These are phyloP conservation scores for Podospora comata DNA, from an alignment of 495 filamentous ascomycete genomes.

Conservation along the genomic window DNA sequence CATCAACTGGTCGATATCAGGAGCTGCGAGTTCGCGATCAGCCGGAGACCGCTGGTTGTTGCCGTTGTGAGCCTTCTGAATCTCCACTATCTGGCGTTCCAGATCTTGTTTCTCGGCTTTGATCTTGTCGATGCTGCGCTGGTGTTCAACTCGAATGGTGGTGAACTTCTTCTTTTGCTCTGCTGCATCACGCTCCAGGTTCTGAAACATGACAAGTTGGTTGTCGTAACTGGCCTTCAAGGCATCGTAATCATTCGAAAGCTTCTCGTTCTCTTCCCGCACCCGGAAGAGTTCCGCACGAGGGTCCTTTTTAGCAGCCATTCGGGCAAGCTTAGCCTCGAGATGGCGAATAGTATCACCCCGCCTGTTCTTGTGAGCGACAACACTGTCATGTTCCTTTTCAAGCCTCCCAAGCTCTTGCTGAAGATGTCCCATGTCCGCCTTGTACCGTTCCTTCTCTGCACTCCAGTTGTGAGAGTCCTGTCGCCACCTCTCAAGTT, in stretches of 20 bases:
- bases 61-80: not conserved
- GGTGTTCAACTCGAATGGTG: not conserved
- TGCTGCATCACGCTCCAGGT: not conserved
- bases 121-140: not conserved
- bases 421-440: not conserved
- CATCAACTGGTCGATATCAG: not conserved
- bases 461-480: not conserved
- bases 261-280: not conserved
- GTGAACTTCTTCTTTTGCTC: not conserved
- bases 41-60: not conserved
- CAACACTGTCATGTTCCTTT: not conserved
- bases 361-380: not conserved
- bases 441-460: not conserved
- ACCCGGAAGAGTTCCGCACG: not conserved
- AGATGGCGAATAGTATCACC: not conserved
- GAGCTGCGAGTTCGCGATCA: not conserved
- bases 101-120: not conserved
- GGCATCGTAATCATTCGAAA: not conserved
- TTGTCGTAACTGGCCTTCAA: not conserved
- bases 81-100: not conserved
- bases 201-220: not conserved
- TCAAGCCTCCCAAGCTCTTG: not conserved
- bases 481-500: not conserved
- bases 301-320: not conserved
- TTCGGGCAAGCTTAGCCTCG: not conserved